These are phyloP conservation scores for Solioccasus polychromus DNA, from an alignment of 768 basidiomycete genomes.

Conservation along the genomic window DNA sequence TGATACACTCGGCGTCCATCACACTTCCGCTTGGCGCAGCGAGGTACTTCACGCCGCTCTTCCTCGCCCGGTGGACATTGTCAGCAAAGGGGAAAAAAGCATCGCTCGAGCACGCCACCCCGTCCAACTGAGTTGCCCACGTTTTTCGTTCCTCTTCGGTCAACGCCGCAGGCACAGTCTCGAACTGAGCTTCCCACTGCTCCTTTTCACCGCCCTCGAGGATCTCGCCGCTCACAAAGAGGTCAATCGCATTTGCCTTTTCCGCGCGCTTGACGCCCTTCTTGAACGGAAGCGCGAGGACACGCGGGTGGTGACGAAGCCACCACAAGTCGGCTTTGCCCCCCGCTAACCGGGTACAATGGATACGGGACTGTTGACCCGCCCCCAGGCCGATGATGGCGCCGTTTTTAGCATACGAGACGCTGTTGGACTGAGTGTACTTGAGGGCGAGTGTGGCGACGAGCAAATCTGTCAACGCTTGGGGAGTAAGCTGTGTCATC, in stretches of 20 bases:
- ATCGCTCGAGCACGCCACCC: conserved; percentile 91
- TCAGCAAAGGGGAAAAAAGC: conserved; percentile 99
- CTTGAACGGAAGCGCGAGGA: conserved; percentile 91
- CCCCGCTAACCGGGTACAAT: conserved; percentile 97
- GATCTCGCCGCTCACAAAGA: conserved; percentile 88
- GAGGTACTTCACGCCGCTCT: conserved; percentile 90
- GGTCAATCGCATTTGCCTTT: conserved; percentile 96
- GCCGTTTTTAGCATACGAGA: conserved; percentile 90
- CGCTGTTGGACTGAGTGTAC: conserved; percentile 99
- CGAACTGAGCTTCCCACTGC: conserved; percentile 91
- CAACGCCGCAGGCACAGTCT: conserved; percentile 62
- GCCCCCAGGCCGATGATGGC: conserved; percentile 95
- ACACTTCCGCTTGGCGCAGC: conserved; percentile 93
- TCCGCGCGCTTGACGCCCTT: conserved; percentile 97
- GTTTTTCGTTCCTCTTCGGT: conserved; percentile 66
- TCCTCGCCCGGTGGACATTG: conserved; percentile 89
- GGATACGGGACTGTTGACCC: conserved; percentile 97
- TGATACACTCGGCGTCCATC: conserved; percentile 96
- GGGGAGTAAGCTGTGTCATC: conserved; percentile 57
- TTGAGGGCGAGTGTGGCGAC: conserved; percentile 96
- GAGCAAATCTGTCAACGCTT: conserved; percentile 86
- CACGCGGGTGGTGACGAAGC: conserved; percentile 94
- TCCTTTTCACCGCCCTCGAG: conserved; percentile 85
- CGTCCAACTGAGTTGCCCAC: conserved; percentile 73
- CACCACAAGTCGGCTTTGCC: conserved; percentile 99